phyloP scores from a whole-genome alignment of 2,329 filamentous ascomycete genomes.

The Byssothecium circinans region DNA sequence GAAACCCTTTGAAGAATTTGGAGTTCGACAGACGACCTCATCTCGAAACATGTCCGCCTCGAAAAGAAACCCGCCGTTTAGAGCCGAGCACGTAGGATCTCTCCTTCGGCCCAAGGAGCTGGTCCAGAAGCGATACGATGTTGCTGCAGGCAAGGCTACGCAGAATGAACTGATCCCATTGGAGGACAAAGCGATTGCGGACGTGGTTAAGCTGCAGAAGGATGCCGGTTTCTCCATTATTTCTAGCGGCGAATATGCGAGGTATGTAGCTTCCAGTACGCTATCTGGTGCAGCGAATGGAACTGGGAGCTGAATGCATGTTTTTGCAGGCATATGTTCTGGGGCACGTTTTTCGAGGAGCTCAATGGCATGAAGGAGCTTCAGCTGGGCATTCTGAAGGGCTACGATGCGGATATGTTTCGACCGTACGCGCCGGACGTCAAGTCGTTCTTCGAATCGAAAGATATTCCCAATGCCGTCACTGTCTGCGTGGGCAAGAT shows the following conservation, averaged over 20 bases:
- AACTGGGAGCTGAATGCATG: slow-evolving; percentile 13
- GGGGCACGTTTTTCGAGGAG: slow-evolving; percentile 59
- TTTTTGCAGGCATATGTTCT: slow-evolving; percentile 53
- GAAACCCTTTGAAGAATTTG: not conserved
- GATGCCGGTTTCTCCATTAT: slow-evolving; percentile 64
- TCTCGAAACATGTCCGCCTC: slow-evolving; percentile 39
- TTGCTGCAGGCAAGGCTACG: slow-evolving; percentile 54
- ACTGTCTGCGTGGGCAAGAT: slow-evolving; percentile 62
- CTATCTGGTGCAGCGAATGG: not conserved
- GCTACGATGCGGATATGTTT: slow-evolving; percentile 57
- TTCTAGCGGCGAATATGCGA: slow-evolving; percentile 68
- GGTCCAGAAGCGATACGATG: slow-evolving; percentile 59
- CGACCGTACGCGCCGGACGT: slow-evolving; percentile 63
- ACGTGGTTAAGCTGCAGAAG: slow-evolving; percentile 67
- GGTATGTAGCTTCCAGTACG: slow-evolving; percentile 19
- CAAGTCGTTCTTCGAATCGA: slow-evolving; percentile 63
- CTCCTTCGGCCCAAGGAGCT: slow-evolving; percentile 67
- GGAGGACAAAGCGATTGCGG: slow-evolving; percentile 67
- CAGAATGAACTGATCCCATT: slow-evolving; percentile 53
- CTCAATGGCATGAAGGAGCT: slow-evolving; percentile 60
- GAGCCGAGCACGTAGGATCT: slow-evolving; percentile 73
- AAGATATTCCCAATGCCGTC: slow-evolving; percentile 55
- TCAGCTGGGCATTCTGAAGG: slow-evolving; percentile 43
- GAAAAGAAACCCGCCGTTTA: slow-evolving; percentile 60
- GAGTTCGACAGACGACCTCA: slow-evolving; percentile 4